Evolutionary conservation across 2,329 filamentous ascomycete species (phyloP), one percentile per base, ranked within the genome.

Genomic region (Cercospora zeina): DNA sequence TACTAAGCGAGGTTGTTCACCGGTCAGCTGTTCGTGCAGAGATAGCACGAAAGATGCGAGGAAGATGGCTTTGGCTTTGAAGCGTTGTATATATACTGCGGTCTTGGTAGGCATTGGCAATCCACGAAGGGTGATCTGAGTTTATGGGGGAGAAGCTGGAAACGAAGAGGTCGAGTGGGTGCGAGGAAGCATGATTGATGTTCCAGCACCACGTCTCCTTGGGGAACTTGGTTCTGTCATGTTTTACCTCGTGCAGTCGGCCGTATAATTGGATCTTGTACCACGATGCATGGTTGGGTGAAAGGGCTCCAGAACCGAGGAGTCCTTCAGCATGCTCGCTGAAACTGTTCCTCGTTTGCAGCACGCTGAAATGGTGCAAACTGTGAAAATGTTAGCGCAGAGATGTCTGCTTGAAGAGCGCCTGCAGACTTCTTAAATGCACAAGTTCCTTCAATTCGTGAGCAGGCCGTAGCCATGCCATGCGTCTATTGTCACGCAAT

Each of bases 401-500:
- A 34, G 9, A 24, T 10, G 10, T 5, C 39, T 16, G 4, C 19
- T 9, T 24, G 39, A 21, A 13, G 39, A 21, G 39, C 39, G 11
- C 5, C 39, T 1, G 8, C 3, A 24, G 11, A 21, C 10, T n/a
- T 27, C 11, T 24, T 53, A 13, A 56, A 30, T 55, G 53, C 53
- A 55, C 37, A 55, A 56, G 16, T 42, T 30, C 31, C 21, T 56
- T 42, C 33, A 42, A 30, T 56, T 56, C 54, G 54, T 56, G 54
- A 56, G 37, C 54, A 45, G 34, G 37, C 37, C 19, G 33, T 30
- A 16, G 59, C 59, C 37, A 53, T 54, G 60, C 60, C 51, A 62
- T 58, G 55, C 60, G 21, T 57, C 47, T 55, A 59, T 59, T 51
- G n/a, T 59, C 50, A 57, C 37, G 61, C 57, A 53, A 39, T 45